A percentile compares a stretch with the other conserved stretches of the same genome.
Conservation (phyloP, 345 rosid species). For the Anastatica hierochuntica region DNA sequence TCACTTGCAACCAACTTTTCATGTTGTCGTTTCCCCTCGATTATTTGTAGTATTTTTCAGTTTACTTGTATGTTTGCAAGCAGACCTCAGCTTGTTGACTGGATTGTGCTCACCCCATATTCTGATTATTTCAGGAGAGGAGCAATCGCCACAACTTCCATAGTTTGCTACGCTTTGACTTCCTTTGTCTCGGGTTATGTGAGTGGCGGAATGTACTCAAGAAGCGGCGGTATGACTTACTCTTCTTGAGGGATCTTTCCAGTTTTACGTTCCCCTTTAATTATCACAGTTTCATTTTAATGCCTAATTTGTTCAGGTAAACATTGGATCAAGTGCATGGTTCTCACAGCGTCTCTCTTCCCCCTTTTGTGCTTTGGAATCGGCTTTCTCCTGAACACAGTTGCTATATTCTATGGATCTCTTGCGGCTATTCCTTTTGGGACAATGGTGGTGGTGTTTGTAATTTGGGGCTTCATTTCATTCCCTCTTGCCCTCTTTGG, state of each 20-base stretch:
- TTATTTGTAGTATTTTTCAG: constrained; percentile 1
- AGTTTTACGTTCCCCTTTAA: neutral
- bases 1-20: neutral
- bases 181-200: constrained; percentile 97
- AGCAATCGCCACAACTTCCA: constrained; percentile 96
- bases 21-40: neutral
- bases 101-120: neutral
- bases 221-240: constrained; percentile 71
- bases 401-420: constrained; percentile 90
- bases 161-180: constrained; percentile 91
- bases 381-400: constrained; percentile 74
- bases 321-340: constrained; percentile 92
- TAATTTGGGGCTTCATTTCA: constrained; percentile 92
- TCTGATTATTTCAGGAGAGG: constrained; percentile 70
- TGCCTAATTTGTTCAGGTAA: constrained; percentile 43
- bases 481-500: constrained; percentile 93
- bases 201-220: constrained; percentile 99
- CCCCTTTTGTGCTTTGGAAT: constrained; percentile 91
- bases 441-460: constrained; percentile 83
- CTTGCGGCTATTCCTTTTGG: constrained; percentile 96
- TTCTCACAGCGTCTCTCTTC: constrained; percentile 85
- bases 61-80: neutral
- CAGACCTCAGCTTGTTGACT: neutral
- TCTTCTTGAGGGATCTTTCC: neutral
- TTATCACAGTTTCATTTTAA: neutral